Percentiles rank a stretch among this genome's conserved stretches.
phyloP scores from a whole-genome alignment of 2,329 filamentous ascomycete species.

The Hymenoscyphus infarciens region DNA sequence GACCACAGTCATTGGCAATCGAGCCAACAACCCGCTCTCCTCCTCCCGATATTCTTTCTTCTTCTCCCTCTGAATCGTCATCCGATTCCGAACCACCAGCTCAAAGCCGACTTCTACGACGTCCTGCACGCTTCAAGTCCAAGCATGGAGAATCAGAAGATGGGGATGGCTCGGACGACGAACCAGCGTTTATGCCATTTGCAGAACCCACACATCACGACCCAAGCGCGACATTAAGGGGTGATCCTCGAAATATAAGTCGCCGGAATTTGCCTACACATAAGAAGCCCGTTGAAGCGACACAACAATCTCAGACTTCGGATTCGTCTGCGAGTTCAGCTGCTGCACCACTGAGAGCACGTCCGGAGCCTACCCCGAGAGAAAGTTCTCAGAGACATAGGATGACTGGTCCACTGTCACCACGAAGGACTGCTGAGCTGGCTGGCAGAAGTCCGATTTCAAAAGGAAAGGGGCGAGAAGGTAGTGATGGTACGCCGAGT shows the following conservation, averaged over 20 bases:
- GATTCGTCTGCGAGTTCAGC: slow-evolving; percentile 59
- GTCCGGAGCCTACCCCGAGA: slow-evolving; percentile 17
- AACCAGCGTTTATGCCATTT: slow-evolving; percentile 34
- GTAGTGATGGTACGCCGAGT: slow-evolving; percentile 70
- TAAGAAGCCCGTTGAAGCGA: slow-evolving; percentile 23
- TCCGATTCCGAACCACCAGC: slow-evolving; percentile 29
- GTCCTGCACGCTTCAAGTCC: slow-evolving; percentile 28
- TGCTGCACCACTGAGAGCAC: slow-evolving; percentile 20
- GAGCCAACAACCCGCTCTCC: slow-evolving; percentile 19
- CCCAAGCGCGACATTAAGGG: slow-evolving; percentile 31
- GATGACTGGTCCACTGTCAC: slow-evolving; percentile 48
- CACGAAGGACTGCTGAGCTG: slow-evolving; percentile 56
- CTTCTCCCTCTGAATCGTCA: slow-evolving; percentile 21
- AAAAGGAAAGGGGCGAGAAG: slow-evolving; percentile 53
- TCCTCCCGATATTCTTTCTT: slow-evolving; percentile 20
- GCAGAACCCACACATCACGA: slow-evolving; percentile 26
- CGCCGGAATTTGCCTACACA: slow-evolving; percentile 13
- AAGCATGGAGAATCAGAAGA: slow-evolving; percentile 27
- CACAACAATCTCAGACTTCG: slow-evolving; percentile 43
- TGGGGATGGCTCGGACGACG: slow-evolving; percentile 34
- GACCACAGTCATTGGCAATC: slow-evolving; percentile 20
- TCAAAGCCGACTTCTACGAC: slow-evolving; percentile 33
- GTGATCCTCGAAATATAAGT: slow-evolving; percentile 22
- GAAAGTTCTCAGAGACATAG: slow-evolving; percentile 21
- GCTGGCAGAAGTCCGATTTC: slow-evolving; percentile 51